phyloP scores from a whole-genome alignment of 2,329 filamentous ascomycete species.

The Cucurbitaria berberidis region DNA sequence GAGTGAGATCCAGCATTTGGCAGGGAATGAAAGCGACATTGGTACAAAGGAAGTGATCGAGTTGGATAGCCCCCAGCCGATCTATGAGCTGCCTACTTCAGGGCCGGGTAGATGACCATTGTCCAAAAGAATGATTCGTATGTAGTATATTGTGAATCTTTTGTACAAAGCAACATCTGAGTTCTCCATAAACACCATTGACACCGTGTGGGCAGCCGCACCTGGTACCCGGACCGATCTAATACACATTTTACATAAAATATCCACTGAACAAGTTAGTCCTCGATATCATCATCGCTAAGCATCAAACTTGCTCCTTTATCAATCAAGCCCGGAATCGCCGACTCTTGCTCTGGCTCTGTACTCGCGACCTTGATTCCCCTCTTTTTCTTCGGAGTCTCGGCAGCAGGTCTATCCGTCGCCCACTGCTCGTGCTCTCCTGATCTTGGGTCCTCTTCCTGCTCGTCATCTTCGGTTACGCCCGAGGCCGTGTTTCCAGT shows the following conservation, averaged over 20 bases:
- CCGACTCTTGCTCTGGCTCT: conserved; percentile 26
- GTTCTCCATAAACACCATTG: neutral
- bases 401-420: conserved; percentile 49
- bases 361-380: conserved; percentile 29
- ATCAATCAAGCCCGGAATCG: conserved; percentile 28
- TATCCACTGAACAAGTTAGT: conserved; percentile 25
- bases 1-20: neutral
- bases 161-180: neutral
- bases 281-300: conserved; percentile 57
- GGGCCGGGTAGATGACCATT: neutral
- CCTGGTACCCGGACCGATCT: neutral
- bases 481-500: conserved; percentile 35
- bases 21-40: neutral
- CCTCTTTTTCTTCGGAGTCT: conserved; percentile 30
- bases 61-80: neutral
- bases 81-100: neutral
- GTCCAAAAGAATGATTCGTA: neutral
- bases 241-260: neutral
- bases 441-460: conserved; percentile 37
- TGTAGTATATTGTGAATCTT: neutral
- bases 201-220: neutral
- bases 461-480: conserved; percentile 41
- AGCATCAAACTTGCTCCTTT: conserved; percentile 48
- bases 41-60: neutral
- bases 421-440: conserved; percentile 50